Evolutionary conservation across 2,329 filamentous ascomycete genomes (phyloP).

Genomic region (Biscogniauxia marginata): DNA sequence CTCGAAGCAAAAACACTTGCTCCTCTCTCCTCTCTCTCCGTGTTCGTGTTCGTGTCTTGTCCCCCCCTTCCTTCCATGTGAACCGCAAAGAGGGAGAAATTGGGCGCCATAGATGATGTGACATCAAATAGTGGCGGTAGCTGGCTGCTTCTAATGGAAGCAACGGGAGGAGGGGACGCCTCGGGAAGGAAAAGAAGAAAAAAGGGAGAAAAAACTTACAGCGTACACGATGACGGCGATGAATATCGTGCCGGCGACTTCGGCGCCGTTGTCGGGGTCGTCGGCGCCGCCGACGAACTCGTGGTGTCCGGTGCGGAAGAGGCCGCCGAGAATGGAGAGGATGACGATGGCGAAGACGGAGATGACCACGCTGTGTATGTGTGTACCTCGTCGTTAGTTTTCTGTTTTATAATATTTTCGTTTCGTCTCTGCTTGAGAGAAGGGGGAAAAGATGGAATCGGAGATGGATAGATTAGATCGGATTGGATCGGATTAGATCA

Average conservation of each 20-base stretch:
- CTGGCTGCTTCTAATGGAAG: too few relatives aligned
- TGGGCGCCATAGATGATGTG: too few relatives aligned
- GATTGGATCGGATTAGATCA: too few relatives aligned
- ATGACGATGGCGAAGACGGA: constrained; percentile 65
- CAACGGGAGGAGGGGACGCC: too few relatives aligned
- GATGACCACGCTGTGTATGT: constrained; percentile 64
- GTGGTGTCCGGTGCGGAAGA: constrained; percentile 80
- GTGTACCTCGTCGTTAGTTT: constrained; percentile 11
- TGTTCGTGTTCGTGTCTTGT: neutral
- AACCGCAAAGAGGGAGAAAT: neutral
- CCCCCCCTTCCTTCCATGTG: neutral
- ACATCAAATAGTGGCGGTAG: too few relatives aligned
- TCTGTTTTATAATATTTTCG: constrained; percentile 2
- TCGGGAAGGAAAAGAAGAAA: neutral
- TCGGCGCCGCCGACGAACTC: constrained; percentile 76
- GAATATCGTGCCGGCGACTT: constrained; percentile 83
- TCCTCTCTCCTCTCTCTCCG: neutral
- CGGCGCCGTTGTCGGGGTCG: constrained; percentile 69
- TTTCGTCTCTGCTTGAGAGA: neutral
- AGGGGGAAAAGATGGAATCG: constrained; percentile 2
- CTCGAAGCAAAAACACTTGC: neutral
- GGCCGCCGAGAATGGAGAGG: constrained; percentile 61
- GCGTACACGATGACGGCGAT: constrained; percentile 84
- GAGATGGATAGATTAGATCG: constrained; percentile 6
- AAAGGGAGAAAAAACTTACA: constrained; percentile 60